Percentiles rank a stretch among this genome's conserved stretches.
Evolutionary conservation across 345 rosid genomes (phyloP).

Genomic region (Salix udensis): DNA sequence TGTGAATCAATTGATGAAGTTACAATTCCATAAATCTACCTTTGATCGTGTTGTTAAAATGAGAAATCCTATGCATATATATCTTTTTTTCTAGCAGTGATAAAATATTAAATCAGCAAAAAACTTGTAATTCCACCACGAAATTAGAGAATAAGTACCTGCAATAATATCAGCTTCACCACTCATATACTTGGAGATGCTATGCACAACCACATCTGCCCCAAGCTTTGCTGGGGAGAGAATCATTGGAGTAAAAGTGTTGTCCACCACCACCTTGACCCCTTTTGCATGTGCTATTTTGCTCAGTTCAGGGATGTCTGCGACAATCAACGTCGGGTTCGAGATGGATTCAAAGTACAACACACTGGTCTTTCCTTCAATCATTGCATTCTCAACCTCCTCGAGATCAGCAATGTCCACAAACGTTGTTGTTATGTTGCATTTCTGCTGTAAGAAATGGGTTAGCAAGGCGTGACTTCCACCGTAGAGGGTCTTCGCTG

Average conservation of each 20-base stretch:
- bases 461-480: slow-evolving; percentile 86
- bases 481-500: slow-evolving; percentile 70
- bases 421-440: slow-evolving; percentile 83
- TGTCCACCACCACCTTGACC: slow-evolving; percentile 75
- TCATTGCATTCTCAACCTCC: slow-evolving; percentile 54
- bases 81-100: background rate
- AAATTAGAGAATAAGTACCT: slow-evolving; percentile 41
- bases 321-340: slow-evolving; percentile 77
- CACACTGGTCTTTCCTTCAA: slow-evolving; percentile 65
- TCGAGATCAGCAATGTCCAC: slow-evolving; percentile 62
- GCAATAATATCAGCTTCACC: slow-evolving; percentile 97
- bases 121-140: background rate
- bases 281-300: slow-evolving; percentile 78
- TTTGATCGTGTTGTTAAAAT: background rate
- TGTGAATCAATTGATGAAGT: background rate
- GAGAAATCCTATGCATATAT: background rate
- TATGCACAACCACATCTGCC: slow-evolving; percentile 89
- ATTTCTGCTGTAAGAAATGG: slow-evolving; percentile 72
- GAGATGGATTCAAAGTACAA: slow-evolving; percentile 82
- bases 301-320: slow-evolving; percentile 71
- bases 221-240: slow-evolving; percentile 93
- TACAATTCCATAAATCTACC: background rate
- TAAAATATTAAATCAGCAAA: background rate
- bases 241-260: slow-evolving; percentile 89
- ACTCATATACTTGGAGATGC: slow-evolving; percentile 88